A percentile compares a stretch with the other conserved stretches of the same genome.
phyloP scores from a whole-genome alignment of 331 rosid genomes.

The Telfairia occidentalis region DNA sequence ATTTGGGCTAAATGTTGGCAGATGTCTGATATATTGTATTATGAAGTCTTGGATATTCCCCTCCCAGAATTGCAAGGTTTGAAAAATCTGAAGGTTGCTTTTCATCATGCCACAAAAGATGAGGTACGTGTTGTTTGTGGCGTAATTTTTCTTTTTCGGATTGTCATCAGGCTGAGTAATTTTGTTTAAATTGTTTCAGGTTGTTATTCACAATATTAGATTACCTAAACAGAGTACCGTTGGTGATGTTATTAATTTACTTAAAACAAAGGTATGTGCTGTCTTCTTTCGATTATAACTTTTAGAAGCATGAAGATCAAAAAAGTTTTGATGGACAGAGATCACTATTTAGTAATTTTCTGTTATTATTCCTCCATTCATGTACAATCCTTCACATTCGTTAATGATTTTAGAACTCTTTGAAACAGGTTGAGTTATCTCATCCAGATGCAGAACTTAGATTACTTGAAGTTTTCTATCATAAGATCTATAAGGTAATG shows the following conservation, averaged over 20 bases:
- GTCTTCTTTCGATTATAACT: background rate
- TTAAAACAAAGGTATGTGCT: slow-evolving; percentile 57
- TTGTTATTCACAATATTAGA: slow-evolving; percentile 70
- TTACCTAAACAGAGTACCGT: slow-evolving; percentile 77
- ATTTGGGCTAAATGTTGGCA: slow-evolving; percentile 18
- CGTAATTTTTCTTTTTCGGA: background rate
- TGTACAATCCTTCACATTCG: background rate
- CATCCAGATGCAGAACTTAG: slow-evolving; percentile 71
- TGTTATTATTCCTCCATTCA: background rate
- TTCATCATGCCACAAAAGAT: slow-evolving; percentile 76
- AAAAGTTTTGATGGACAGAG: background rate
- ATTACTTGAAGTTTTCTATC: slow-evolving; percentile 74
- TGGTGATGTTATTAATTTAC: slow-evolving; percentile 68
- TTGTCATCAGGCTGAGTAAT: background rate
- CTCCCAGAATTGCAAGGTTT: slow-evolving; percentile 81
- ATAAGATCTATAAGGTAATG: slow-evolving; percentile 74
- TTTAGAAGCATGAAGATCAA: background rate
- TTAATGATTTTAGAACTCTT: background rate
- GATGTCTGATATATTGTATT: slow-evolving; percentile 77
- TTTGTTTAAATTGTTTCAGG: slow-evolving; percentile 35
- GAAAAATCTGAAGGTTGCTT: slow-evolving; percentile 79
- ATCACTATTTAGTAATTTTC: background rate
- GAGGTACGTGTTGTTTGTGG: slow-evolving; percentile 42
- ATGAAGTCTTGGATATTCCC: slow-evolving; percentile 89
- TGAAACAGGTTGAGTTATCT: slow-evolving; percentile 72